These are phyloP conservation scores for Solanum hybrid DNA, from an alignment of 305 asterid genomes.

Conservation along the genomic window DNA sequence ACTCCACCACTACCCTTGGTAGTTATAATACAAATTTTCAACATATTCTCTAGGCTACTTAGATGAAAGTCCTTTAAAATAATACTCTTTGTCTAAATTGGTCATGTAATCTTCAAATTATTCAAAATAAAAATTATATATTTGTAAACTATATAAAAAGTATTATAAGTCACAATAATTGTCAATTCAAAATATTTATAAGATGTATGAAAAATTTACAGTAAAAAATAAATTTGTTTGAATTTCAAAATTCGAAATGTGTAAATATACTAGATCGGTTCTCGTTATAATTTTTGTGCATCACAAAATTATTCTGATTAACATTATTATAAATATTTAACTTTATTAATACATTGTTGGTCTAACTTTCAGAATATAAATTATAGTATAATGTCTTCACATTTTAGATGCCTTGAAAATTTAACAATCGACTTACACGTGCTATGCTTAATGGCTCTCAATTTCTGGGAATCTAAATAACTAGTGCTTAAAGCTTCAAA, in stretches of 20 bases:
- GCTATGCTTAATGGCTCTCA: neutral
- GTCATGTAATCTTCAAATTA: neutral
- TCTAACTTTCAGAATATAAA: neutral
- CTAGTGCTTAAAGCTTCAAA: neutral
- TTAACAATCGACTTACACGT: neutral
- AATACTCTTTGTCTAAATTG: neutral
- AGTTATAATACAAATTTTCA: too few relatives aligned
- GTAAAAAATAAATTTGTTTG: too few relatives aligned
- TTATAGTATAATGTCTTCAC: neutral
- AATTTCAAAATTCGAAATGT: too few relatives aligned
- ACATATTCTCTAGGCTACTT: neutral
- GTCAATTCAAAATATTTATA: too few relatives aligned
- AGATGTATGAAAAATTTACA: too few relatives aligned
- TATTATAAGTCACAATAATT: too few relatives aligned
- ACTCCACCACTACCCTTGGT: neutral
- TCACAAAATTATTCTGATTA: neutral
- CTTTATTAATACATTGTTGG: neutral
- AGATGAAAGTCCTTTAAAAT: neutral
- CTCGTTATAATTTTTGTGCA: neutral
- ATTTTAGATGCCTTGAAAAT: neutral
- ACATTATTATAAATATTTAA: neutral
- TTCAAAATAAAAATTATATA: too few relatives aligned
- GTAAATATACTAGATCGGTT: neutral
- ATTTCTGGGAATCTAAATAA: neutral
- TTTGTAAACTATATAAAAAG: too few relatives aligned